Evolutionary conservation across 2,329 filamentous ascomycete genomes (phyloP), one percentile per base, ranked within the genome.

Genomic region (Trichophyton schoenleinii): DNA sequence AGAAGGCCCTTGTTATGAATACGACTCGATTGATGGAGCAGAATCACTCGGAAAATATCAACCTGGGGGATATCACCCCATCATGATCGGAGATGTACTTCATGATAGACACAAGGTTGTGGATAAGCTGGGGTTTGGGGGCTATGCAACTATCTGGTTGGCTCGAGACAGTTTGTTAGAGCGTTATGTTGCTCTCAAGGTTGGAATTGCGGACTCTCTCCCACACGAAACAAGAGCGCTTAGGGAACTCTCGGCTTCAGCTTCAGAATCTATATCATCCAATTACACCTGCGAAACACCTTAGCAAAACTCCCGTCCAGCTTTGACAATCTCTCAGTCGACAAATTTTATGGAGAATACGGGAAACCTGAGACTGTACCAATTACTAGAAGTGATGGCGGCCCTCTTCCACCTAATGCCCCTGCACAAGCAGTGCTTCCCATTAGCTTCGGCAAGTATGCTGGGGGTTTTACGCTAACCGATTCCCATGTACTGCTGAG

Each of bases 111-210:
- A 78, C 60, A 68, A 66, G 4, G 68, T 78, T 48, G 68, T 73
- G 1, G 73, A 75, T 18, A 78, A 78, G 64, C 67, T 78, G 4
- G 75, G 74, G 0, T 75, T 69, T 66, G 75, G 76, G 6, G 69
- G 69, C 3, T 75, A 71, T 63, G 77, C 75, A 3, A 77, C 73
- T 0, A 70, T 77, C 52, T 79, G 74, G 74, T 65, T 78, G 59
- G 73, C 74, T 6, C 69, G 64, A 3, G 75, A 78, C 58, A 66
- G 62, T 57, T 58, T 58, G 0, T 2, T 61, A 0, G 59, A 67
- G 2, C 61, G 41, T 13, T 72, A 72, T 62, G 69, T 72, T 62
- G 69, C 70, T 18, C 38, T 72, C 1, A 73, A 73, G 52, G 61
- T 72, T 34, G 62, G 62, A 22, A 68, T 68, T 28, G 65, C 69